A percentile compares a stretch with the other conserved stretches of the same genome.
These are phyloP conservation scores for Cinnamomum micranthum DNA, from an alignment of 164 flowering plant genomes.

Conservation along the genomic window DNA sequence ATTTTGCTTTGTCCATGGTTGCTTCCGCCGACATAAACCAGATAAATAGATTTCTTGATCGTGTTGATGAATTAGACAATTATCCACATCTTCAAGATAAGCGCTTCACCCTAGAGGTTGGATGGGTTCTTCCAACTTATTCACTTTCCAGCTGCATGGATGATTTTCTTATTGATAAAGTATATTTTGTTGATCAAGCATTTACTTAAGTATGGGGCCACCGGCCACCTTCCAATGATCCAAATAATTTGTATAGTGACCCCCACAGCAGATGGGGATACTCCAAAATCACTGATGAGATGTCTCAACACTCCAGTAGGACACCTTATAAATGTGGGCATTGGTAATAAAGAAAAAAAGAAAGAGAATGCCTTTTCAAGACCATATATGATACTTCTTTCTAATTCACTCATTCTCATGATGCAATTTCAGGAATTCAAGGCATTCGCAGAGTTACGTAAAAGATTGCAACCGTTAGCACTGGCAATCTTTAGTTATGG, in stretches of 20 bases:
- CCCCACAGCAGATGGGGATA: too few relatives aligned
- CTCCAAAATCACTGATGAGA: too few relatives aligned
- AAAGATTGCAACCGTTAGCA: slow-evolving; percentile 54
- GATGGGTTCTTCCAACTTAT: background rate
- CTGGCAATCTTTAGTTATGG: slow-evolving; percentile 86
- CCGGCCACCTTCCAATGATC: too few relatives aligned
- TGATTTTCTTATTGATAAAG: background rate
- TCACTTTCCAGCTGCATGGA: background rate
- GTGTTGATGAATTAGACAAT: slow-evolving; percentile 53
- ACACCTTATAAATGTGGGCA: too few relatives aligned
- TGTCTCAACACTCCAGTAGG: too few relatives aligned
- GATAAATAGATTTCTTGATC: slow-evolving; percentile 57
- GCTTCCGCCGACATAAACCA: slow-evolving; percentile 90
- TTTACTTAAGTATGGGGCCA: too few relatives aligned
- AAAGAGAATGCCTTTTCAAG: too few relatives aligned
- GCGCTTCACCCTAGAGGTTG: slow-evolving; percentile 53
- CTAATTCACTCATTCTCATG: background rate
- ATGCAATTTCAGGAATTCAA: slow-evolving; percentile 52
- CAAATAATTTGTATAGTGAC: too few relatives aligned
- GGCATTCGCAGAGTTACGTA: slow-evolving; percentile 71
- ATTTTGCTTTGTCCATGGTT: slow-evolving; percentile 95
- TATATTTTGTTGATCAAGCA: background rate
- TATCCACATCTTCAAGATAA: slow-evolving; percentile 42
- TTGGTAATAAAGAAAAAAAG: too few relatives aligned
- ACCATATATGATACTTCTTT: background rate